These are phyloP conservation scores for Beauveria varroae DNA, from an alignment of 2,329 filamentous ascomycete genomes.

Conservation along the genomic window DNA sequence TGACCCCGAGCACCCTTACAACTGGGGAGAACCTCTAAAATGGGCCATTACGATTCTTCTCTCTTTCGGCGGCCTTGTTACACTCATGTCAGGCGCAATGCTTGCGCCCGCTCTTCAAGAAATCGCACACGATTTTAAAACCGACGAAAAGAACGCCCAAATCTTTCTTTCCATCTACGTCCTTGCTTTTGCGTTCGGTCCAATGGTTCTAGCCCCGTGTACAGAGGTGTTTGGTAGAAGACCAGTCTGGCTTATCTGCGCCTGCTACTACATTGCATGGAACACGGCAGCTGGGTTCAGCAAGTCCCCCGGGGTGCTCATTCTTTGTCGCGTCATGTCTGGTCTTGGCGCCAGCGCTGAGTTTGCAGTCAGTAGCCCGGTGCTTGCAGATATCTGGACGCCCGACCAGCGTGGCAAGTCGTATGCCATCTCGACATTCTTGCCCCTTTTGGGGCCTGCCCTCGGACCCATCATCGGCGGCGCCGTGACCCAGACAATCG, in stretches of 20 bases:
- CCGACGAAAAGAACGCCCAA: constrained; percentile 18
- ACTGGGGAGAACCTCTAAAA: constrained; percentile 13
- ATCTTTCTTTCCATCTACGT: constrained; percentile 29
- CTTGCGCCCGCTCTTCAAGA: constrained; percentile 27
- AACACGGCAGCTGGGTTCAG: constrained; percentile 27
- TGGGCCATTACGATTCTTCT: constrained; percentile 22
- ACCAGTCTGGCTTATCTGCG: constrained; percentile 25
- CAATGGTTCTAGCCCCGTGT: constrained; percentile 26
- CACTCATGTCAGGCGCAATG: constrained; percentile 29
- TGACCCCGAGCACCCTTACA: constrained; percentile 27
- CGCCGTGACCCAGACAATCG: constrained; percentile 52
- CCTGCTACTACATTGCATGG: constrained; percentile 28
- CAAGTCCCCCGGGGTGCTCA: constrained; percentile 23
- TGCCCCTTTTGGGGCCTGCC: constrained; percentile 49
- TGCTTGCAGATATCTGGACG: constrained; percentile 29
- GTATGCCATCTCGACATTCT: constrained; percentile 22
- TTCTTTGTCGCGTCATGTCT: constrained; percentile 20
- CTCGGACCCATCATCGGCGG: constrained; percentile 62
- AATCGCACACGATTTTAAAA: constrained; percentile 24
- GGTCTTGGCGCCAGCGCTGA: constrained; percentile 23
- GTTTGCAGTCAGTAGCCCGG: constrained; percentile 25
- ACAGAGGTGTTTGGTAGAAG: constrained; percentile 28
- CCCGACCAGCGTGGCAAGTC: constrained; percentile 29
- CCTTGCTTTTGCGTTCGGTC: constrained; percentile 27
- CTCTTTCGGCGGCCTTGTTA: constrained; percentile 27